Evolutionary conservation across 1,284 basidiomycete genomes (phyloP).

Genomic region (Malassezia arunalokei): DNA sequence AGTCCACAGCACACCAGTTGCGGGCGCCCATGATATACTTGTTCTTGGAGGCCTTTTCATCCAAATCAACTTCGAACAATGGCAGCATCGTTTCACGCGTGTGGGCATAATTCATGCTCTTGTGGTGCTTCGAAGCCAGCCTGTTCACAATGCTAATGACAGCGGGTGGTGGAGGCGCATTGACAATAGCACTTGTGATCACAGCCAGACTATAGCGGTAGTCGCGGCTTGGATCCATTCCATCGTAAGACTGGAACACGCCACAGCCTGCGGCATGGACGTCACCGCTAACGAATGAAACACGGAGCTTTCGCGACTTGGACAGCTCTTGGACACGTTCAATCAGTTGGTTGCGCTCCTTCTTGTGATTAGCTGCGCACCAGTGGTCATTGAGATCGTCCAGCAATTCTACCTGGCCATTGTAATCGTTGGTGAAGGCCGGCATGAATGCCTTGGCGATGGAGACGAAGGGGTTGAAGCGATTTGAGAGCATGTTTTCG

Average conservation of each 20-base stretch:
- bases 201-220: conserved; percentile 40
- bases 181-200: conserved; percentile 42
- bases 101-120: conserved; percentile 43
- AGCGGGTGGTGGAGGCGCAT: conserved; percentile 57
- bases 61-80: conserved; percentile 64
- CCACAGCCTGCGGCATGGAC: conserved; percentile 39
- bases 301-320: conserved; percentile 30
- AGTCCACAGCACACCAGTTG: conserved; percentile 75
- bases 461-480: conserved; percentile 37
- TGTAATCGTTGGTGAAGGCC: conserved; percentile 42
- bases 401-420: conserved; percentile 44
- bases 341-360: conserved; percentile 81
- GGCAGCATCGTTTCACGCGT: conserved; percentile 67
- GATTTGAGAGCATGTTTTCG: conserved; percentile 32
- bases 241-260: conserved; percentile 16
- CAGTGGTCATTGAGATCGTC: conserved; percentile 63
- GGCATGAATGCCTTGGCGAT: conserved; percentile 33
- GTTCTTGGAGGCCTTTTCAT: conserved; percentile 60
- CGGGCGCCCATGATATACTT: conserved; percentile 64
- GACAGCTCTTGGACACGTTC: conserved; percentile 50
- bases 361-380: conserved; percentile 52
- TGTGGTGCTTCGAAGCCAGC: conserved; percentile 69
- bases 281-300: conserved; percentile 39
- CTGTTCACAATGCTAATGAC: conserved; percentile 70
- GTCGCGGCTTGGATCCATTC: conserved; percentile 24